phyloP scores from a whole-genome alignment of 2,329 filamentous ascomycete species.

The Cucurbitaria berberidis region DNA sequence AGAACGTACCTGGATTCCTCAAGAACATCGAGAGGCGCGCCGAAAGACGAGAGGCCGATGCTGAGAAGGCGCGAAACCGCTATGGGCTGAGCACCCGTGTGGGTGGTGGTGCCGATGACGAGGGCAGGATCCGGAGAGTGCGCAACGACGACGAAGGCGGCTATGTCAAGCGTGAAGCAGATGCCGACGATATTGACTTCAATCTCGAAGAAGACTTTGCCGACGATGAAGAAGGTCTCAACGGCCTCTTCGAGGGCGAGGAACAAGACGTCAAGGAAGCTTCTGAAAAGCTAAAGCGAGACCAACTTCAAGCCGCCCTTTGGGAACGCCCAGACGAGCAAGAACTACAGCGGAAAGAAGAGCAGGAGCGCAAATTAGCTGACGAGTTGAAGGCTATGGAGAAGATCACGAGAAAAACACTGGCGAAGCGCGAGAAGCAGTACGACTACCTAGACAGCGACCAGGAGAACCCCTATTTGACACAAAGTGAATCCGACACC shows the following conservation, averaged over 20 bases:
- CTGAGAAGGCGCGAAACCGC: conserved; percentile 19
- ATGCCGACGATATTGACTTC: conserved; percentile 71
- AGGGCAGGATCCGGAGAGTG: conserved; percentile 34
- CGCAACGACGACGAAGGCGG: conserved; percentile 53
- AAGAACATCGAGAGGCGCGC: conserved; percentile 48
- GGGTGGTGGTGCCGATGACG: conserved; percentile 48
- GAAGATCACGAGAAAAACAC: conserved; percentile 78
- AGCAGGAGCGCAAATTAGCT: conserved; percentile 70
- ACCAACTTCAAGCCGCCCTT: conserved; percentile 85
- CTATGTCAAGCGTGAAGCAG: conserved; percentile 57
- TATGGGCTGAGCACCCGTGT: conserved; percentile 38
- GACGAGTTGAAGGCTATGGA: conserved; percentile 73
- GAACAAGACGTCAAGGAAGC: conserved; percentile 67
- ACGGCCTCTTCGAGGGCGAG: conserved; percentile 51
- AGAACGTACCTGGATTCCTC: conserved; percentile 81
- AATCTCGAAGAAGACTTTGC: conserved; percentile 76
- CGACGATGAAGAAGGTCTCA: conserved; percentile 73
- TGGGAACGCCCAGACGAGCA: conserved; percentile 68
- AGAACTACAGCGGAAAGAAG: conserved; percentile 68
- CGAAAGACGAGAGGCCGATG: conserved; percentile 57
- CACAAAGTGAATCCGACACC: conserved; percentile 41
- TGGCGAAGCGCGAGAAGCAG: conserved; percentile 85
- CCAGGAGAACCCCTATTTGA: conserved; percentile 57
- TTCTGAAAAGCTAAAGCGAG: conserved; percentile 70
- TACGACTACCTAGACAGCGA: conserved; percentile 87